Conservation (phyloP, 139 green algal genomes). For the Pycnococcus provasolii region DNA sequence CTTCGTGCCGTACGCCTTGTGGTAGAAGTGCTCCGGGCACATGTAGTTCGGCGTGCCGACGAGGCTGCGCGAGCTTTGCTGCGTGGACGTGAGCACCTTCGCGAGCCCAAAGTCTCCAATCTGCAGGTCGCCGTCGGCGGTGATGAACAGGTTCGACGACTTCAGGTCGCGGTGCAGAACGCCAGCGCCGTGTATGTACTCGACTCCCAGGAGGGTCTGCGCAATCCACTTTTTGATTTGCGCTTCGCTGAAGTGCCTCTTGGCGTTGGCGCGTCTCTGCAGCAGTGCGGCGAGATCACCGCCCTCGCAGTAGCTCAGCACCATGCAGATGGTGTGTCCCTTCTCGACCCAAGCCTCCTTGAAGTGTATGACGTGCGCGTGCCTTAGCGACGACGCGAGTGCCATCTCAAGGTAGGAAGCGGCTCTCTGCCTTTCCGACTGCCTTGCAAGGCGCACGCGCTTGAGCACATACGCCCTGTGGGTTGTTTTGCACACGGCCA, state of each 20-base stretch:
- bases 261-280: background rate
- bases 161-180: slow-evolving; percentile 71
- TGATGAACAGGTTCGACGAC: slow-evolving; percentile 94
- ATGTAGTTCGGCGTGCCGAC: slow-evolving; percentile 24
- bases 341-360: slow-evolving; percentile 26
- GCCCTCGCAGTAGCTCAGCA: slow-evolving; percentile 7
- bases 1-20: slow-evolving; percentile 14
- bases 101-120: slow-evolving; percentile 93
- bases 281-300: background rate
- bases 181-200: slow-evolving; percentile 16
- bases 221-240: background rate
- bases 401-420: slow-evolving; percentile 20
- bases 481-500: slow-evolving; percentile 6
- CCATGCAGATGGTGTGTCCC: slow-evolving; percentile 14
- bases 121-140: slow-evolving; percentile 81
- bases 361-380: slow-evolving; percentile 22
- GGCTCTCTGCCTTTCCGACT: background rate
- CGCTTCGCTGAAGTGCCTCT: background rate
- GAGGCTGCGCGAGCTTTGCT: background rate
- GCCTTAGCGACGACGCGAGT: slow-evolving; percentile 8
- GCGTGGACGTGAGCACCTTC: slow-evolving; percentile 21
- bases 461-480: slow-evolving; percentile 25
- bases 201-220: background rate
- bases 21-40: slow-evolving; percentile 21
- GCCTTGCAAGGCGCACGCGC: slow-evolving; percentile 17